Evolutionary conservation across 176 grass and related monocot genomes (phyloP), one percentile per base, ranked within the genome.

Genomic region (Stipa capillata): DNA sequence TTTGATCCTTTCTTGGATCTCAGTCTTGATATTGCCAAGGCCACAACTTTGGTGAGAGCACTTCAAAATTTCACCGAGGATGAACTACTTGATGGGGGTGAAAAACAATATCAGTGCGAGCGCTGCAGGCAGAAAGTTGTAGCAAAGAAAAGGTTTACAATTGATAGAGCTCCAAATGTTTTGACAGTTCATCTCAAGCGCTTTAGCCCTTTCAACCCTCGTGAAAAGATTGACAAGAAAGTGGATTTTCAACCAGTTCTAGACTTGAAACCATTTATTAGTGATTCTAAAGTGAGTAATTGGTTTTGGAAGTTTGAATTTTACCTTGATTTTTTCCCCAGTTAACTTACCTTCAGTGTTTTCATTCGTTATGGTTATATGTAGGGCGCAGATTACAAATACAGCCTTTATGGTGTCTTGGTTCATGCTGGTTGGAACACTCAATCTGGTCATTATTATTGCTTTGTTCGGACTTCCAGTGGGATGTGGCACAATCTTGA

Each of bases 1-100:
- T 95, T 89, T 65, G 96, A 99, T 74, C 96, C 96, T 60, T 99
- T 99, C 80, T 85, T 95, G 76, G 96, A 99, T 82, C 87, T 99
- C 70, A 99, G 96, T 78, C 90, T 99, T 73, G 92, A 99, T 89
- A 99, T 99, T 85, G 90, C 68, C 21, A 99, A 93, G 78, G 90
- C 90, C 52, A 83, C 89, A n/a, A 89, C 92, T 45, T 81, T 99
- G 55, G 73, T 59, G 44, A 87, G 91, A 59, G 96, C 96, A 29
- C 87, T 99, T 82, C 27, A 74, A 65, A 89, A 91, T 88, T 99
- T 95, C 63, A 99, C 90, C 0, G 86, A 80, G 40, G 85, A 93
- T 31, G 96, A 99, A 71, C 79, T 93, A 70, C 75, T 99, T 42
- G 96, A 99, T 34, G 96, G 88, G 0, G 92, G 96, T 25, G 79